Conservation (phyloP, 2,329 filamentous ascomycete species). For the Coleophoma eucalyptorum region DNA sequence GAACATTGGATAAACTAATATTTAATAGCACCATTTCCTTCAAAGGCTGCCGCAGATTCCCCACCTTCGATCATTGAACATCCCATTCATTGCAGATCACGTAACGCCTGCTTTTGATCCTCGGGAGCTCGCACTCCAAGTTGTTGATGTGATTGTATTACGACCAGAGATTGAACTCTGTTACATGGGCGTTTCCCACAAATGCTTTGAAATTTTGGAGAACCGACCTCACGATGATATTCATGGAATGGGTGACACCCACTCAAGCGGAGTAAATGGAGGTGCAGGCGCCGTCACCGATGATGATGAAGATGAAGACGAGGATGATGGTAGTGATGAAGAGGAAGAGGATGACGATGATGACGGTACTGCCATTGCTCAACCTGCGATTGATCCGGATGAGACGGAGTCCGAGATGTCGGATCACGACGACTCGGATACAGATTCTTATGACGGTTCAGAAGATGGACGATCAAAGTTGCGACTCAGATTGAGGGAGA, state of each 20-base stretch:
- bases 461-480: slow-evolving; percentile 34
- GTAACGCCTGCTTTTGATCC: slow-evolving; percentile 52
- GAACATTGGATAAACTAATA: slow-evolving; percentile 7
- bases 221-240: slow-evolving; percentile 43
- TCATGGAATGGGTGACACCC: slow-evolving; percentile 17
- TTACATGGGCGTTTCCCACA: slow-evolving; percentile 71
- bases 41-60: slow-evolving; percentile 69
- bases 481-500: slow-evolving; percentile 66
- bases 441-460: slow-evolving; percentile 46
- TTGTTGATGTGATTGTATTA: slow-evolving; percentile 74
- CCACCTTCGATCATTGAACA: slow-evolving; percentile 66
- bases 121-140: slow-evolving; percentile 69
- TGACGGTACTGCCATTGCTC: slow-evolving; percentile 25
- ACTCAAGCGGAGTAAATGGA: slow-evolving; percentile 27
- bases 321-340: slow-evolving; percentile 43
- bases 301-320: slow-evolving; percentile 43
- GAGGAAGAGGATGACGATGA: slow-evolving; percentile 37
- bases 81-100: slow-evolving; percentile 64
- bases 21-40: slow-evolving; percentile 68
- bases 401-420: slow-evolving; percentile 31
- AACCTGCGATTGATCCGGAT: slow-evolving; percentile 26
- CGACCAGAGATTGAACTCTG: slow-evolving; percentile 73
- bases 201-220: slow-evolving; percentile 81
- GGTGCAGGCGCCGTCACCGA: slow-evolving; percentile 33
- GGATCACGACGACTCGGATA: slow-evolving; percentile 42